These are phyloP conservation scores for Periconia sp. DNA, from an alignment of 2,329 filamentous ascomycete species.

Conservation along the genomic window DNA sequence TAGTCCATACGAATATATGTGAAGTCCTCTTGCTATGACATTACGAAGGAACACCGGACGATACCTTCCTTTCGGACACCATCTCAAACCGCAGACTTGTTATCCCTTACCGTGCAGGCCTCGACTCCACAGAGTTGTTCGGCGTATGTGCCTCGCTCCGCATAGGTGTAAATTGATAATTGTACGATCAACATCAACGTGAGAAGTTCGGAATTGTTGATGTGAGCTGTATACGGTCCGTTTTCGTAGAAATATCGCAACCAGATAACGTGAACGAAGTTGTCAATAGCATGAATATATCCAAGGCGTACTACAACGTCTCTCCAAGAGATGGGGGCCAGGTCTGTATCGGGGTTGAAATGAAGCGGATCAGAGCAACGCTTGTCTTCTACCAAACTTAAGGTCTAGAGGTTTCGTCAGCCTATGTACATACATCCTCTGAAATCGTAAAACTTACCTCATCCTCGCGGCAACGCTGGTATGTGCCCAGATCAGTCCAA, in stretches of 20 bases:
- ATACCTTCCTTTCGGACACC: too few species aligned
- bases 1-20: too few species aligned
- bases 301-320: conserved; percentile 6
- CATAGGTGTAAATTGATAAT: conserved; percentile 9
- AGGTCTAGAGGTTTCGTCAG: neutral
- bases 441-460: too few species aligned
- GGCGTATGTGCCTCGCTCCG: too few species aligned
- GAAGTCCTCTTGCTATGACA: too few species aligned
- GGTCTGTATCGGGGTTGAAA: neutral
- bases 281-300: conserved; percentile 14
- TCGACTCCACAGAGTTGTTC: too few species aligned
- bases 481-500: neutral
- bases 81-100: too few species aligned
- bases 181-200: conserved; percentile 5
- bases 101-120: too few species aligned
- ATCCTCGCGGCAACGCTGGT: neutral
- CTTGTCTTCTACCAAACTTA: neutral
- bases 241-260: conserved; percentile 9
- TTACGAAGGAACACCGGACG: too few species aligned
- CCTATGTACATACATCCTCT: neutral
- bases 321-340: conserved; percentile 4
- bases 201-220: conserved; percentile 14
- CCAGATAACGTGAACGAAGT: conserved; percentile 14
- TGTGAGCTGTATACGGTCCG: conserved; percentile 8
- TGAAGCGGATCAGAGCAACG: neutral